These are phyloP conservation scores for Austropuccinia psidii DNA, from an alignment of 1,284 basidiomycete species.

Conservation along the genomic window DNA sequence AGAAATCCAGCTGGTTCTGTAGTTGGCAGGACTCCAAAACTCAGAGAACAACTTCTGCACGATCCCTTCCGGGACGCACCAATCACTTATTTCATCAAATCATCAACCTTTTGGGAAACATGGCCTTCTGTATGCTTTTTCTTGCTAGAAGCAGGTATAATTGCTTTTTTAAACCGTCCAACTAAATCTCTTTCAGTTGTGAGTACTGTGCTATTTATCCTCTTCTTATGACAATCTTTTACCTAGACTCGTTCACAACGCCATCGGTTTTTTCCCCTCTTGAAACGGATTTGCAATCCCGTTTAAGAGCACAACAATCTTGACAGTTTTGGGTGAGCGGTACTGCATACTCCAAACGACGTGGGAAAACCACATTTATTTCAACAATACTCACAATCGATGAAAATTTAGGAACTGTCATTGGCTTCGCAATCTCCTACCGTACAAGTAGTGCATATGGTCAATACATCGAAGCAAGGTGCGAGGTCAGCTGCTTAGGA, in stretches of 20 bases:
- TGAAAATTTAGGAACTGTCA: constrained; percentile 31
- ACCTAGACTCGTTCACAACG: background rate
- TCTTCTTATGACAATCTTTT: background rate
- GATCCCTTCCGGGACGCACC: constrained; percentile 28
- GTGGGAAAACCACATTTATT: background rate
- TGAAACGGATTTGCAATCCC: background rate
- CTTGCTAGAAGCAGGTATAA: background rate
- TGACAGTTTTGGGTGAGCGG: constrained; percentile 28
- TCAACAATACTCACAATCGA: no score
- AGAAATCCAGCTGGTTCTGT: constrained; percentile 14
- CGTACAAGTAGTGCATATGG: constrained; percentile 26
- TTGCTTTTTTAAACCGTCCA: background rate
- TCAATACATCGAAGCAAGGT: constrained; percentile 32
- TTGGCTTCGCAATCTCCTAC: constrained; percentile 35
- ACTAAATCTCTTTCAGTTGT: constrained; percentile 18
- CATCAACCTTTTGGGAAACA: constrained; percentile 25
- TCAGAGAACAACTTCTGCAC: background rate
- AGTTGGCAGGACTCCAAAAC: constrained; percentile 6
- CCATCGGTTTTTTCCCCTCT: background rate
- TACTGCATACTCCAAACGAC: background rate
- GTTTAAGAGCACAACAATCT: constrained; percentile 2
- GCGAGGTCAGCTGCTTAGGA: background rate
- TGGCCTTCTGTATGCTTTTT: constrained; percentile 31
- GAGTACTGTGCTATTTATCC: background rate
- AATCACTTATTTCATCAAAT: constrained; percentile 14